Conservation (phyloP, 257 asterid species). For the Rubia yunnanensis region DNA sequence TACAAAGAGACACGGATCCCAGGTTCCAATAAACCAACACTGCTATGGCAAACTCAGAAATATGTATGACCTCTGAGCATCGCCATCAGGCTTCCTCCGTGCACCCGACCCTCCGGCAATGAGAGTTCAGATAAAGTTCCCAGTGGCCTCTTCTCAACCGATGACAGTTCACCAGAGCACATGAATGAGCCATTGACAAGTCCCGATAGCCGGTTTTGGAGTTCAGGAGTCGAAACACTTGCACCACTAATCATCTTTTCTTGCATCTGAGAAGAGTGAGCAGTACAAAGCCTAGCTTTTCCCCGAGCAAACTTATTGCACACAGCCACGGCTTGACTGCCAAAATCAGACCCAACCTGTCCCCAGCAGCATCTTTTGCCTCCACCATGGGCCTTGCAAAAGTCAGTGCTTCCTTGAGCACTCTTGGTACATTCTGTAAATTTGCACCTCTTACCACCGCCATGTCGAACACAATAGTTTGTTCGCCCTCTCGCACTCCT, state of each 20-base stretch:
- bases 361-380: slow-evolving; percentile 61
- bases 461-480: slow-evolving; percentile 50
- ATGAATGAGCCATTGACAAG: slow-evolving; percentile 8
- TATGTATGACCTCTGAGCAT: slow-evolving; percentile 38
- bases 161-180: slow-evolving; percentile 1
- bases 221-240: slow-evolving; percentile 9
- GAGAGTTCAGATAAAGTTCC: slow-evolving; percentile 19
- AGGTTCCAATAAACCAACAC: slow-evolving; percentile 11
- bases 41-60: not conserved
- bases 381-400: slow-evolving; percentile 56
- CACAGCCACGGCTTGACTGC: slow-evolving; percentile 12
- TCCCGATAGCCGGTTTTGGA: slow-evolving; percentile 14
- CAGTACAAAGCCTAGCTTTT: slow-evolving; percentile 44
- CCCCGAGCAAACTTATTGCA: slow-evolving; percentile 61
- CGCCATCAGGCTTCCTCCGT: slow-evolving; percentile 63
- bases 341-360: slow-evolving; percentile 25
- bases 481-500: slow-evolving; percentile 62
- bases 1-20: slow-evolving; percentile 4
- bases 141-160: slow-evolving; percentile 9
- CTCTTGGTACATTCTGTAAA: slow-evolving; percentile 47
- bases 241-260: slow-evolving; percentile 15
- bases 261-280: slow-evolving; percentile 38
- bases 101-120: slow-evolving; percentile 71
- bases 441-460: slow-evolving; percentile 66
- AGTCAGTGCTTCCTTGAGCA: slow-evolving; percentile 62